phyloP scores from a whole-genome alignment of 2,329 filamentous ascomycete genomes.

The Lachnellula occidentalis region DNA sequence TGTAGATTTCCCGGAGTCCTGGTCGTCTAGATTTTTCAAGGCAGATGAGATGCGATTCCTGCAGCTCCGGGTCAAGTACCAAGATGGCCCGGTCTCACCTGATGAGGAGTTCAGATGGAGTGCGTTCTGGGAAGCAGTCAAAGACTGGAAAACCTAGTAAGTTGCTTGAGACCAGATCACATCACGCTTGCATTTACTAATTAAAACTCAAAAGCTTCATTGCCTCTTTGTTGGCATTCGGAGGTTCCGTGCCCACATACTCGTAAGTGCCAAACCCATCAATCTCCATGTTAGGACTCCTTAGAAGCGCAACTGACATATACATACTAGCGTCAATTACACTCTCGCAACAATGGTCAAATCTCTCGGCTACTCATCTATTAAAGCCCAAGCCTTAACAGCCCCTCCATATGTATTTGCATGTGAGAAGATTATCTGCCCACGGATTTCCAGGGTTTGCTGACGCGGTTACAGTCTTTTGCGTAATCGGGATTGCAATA shows the following conservation, averaged over 20 bases:
- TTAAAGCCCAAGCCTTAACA: slow-evolving; percentile 29
- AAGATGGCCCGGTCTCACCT: slow-evolving; percentile 2
- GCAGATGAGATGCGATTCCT: slow-evolving; percentile 29
- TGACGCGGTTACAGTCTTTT: not conserved
- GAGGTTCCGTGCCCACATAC: slow-evolving; percentile 30
- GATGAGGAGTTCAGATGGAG: slow-evolving; percentile 22
- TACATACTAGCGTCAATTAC: slow-evolving; percentile 23
- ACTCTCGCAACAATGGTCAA: slow-evolving; percentile 36
- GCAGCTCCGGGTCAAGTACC: slow-evolving; percentile 14
- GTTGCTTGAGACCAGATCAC: not conserved
- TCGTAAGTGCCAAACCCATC: slow-evolving; percentile 5
- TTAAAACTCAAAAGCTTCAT: slow-evolving; percentile 19
- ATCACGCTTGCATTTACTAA: not conserved
- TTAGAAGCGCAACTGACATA: not conserved
- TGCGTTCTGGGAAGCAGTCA: slow-evolving; percentile 28
- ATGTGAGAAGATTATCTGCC: not conserved
- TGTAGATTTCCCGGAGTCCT: slow-evolving; percentile 26
- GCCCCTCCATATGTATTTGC: slow-evolving; percentile 30
- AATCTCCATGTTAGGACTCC: not conserved
- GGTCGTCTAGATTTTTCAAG: slow-evolving; percentile 26
- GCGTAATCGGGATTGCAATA: slow-evolving; percentile 4
- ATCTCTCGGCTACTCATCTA: slow-evolving; percentile 29
- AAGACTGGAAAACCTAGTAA: slow-evolving; percentile 36
- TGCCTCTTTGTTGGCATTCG: slow-evolving; percentile 31
- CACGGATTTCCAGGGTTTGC: no score